Evolutionary conservation across 2,329 filamentous ascomycete genomes (phyloP).

Genomic region (Xylaria hypoxylon): DNA sequence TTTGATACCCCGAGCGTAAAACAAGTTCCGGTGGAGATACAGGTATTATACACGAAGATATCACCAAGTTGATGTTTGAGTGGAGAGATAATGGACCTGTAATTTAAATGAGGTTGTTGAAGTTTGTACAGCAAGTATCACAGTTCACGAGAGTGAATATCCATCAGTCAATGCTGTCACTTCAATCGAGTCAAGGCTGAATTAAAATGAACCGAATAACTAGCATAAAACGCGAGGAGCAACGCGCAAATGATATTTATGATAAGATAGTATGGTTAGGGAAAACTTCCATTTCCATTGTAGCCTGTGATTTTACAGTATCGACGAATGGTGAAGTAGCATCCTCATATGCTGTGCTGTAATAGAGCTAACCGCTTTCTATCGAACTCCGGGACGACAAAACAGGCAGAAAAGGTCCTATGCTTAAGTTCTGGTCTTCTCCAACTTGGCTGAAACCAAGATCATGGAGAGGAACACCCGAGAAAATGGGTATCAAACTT

Average conservation of each 20-base stretch:
- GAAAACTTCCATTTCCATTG: slow-evolving; percentile 43
- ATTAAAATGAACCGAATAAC: neutral
- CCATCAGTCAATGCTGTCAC: neutral
- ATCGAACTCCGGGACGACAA: slow-evolving; percentile 33
- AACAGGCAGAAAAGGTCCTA: slow-evolving; percentile 26
- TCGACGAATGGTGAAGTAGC: slow-evolving; percentile 41
- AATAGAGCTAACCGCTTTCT: slow-evolving; percentile 38
- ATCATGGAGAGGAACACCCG: slow-evolving; percentile 34
- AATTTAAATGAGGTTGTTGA: neutral
- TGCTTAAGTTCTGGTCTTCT: slow-evolving; percentile 36
- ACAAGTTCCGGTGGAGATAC: neutral
- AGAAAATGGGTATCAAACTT: slow-evolving; percentile 38
- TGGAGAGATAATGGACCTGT: neutral
- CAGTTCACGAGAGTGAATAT: neutral
- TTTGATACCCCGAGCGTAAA: slow-evolving; percentile 16
- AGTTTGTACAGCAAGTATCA: neutral
- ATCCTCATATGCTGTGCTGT: slow-evolving; percentile 39
- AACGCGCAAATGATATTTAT: neutral
- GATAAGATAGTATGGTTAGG: slow-evolving; percentile 10
- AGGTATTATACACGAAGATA: slow-evolving; percentile 5
- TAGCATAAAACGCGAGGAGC: neutral
- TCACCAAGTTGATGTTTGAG: neutral
- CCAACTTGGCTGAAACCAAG: slow-evolving; percentile 43
- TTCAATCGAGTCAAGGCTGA: neutral
- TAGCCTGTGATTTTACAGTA: slow-evolving; percentile 48